phyloP scores from a whole-genome alignment of 164 flowering plant genomes.

The Stephania japonica region DNA sequence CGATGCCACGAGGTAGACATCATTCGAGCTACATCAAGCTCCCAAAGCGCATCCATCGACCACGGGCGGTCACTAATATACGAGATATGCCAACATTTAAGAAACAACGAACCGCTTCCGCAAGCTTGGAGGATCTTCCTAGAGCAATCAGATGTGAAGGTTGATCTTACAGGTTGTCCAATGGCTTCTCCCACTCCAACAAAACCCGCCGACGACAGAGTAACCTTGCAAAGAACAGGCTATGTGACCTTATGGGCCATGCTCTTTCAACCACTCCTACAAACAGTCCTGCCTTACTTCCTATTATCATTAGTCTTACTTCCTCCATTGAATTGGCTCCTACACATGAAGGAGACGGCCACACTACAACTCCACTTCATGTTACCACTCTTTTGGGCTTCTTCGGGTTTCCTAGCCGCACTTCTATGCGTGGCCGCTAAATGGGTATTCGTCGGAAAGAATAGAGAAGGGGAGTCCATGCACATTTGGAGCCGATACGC shows the following conservation, averaged over 20 bases:
- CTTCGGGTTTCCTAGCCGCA: conserved; percentile 44
- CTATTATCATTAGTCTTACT: conserved; percentile 44
- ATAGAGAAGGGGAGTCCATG: conserved; percentile 43
- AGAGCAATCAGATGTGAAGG: conserved; percentile 60
- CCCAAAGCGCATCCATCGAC: conserved; percentile 75
- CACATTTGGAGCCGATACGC: conserved; percentile 49
- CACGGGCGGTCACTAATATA: conserved; percentile 76
- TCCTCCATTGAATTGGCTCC: conserved; percentile 35
- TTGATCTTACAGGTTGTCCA: conserved; percentile 74
- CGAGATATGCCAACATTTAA: conserved; percentile 66
- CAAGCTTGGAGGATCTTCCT: conserved; percentile 61
- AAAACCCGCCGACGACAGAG: conserved; percentile 20
- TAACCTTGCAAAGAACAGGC: conserved; percentile 52
- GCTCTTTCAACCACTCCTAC: conserved; percentile 53
- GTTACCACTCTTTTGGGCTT: conserved; percentile 53
- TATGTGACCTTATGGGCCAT: conserved; percentile 41
- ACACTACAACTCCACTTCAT: conserved; percentile 35
- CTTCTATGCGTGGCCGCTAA: conserved; percentile 45
- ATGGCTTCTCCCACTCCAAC: conserved; percentile 42
- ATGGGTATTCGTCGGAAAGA: conserved; percentile 58
- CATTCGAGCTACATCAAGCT: conserved; percentile 48
- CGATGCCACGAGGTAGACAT: conserved; percentile 55
- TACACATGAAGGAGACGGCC: conserved; percentile 27
- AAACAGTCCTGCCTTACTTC: conserved; percentile 52
- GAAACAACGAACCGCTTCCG: conserved; percentile 56